A percentile compares a stretch with the other conserved stretches of the same genome.
phyloP scores from a whole-genome alignment of 352 stramenopile species.

The Ochromonadaceae sp. region DNA sequence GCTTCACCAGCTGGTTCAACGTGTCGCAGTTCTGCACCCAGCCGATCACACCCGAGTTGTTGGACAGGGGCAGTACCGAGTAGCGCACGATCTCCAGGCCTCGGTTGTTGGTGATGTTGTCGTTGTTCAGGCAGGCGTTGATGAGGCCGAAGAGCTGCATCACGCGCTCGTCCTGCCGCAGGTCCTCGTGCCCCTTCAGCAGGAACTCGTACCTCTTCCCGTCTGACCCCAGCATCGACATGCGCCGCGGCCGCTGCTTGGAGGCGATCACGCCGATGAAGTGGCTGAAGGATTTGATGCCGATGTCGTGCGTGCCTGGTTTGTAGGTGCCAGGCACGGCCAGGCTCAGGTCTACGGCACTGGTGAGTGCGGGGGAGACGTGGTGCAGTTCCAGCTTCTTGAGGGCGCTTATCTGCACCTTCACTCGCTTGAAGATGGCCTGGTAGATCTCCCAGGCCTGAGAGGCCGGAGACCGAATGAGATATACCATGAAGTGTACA shows the following conservation, averaged over 20 bases:
- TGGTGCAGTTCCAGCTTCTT: constrained; percentile 88
- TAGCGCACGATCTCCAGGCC: constrained; percentile 94
- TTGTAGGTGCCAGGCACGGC: constrained; percentile 85
- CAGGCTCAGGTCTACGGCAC: constrained; percentile 76
- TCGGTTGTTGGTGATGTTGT: constrained; percentile 84
- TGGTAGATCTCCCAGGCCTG: constrained; percentile 97
- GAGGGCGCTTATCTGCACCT: constrained; percentile 58
- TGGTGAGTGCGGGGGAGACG: constrained; percentile 77
- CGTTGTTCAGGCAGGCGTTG: constrained; percentile 91
- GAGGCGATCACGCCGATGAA: constrained; percentile 89
- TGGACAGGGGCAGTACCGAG: constrained; percentile 88
- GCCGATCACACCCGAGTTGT: constrained; percentile 92
- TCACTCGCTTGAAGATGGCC: constrained; percentile 80
- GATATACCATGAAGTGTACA: too few species aligned
- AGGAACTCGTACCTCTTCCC: constrained; percentile 96
- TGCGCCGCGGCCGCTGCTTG: constrained; percentile 93
- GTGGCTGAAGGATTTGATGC: constrained; percentile 71
- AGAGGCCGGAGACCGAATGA: too few species aligned
- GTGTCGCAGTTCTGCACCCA: constrained; percentile 97
- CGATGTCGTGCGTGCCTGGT: constrained; percentile 37
- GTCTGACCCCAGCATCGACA: constrained; percentile 86
- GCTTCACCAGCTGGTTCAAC: constrained; percentile 86
- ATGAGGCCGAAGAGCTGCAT: constrained; percentile 99
- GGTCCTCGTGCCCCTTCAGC: constrained; percentile 97
- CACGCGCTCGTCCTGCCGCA: constrained; percentile 95